phyloP scores from a whole-genome alignment of 768 basidiomycete species.

The Leccinum imitatum region DNA sequence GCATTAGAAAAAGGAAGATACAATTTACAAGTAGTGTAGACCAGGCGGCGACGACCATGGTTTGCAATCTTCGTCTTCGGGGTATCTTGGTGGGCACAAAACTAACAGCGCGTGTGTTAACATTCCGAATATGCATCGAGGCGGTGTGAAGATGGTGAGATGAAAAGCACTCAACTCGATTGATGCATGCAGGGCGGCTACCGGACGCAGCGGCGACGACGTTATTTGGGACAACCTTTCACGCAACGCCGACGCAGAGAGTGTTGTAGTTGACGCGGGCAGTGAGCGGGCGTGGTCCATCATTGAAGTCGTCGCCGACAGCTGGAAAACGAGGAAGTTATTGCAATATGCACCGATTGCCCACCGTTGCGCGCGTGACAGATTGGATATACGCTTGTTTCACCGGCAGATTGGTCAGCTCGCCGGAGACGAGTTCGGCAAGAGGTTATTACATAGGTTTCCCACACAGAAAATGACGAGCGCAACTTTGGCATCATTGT shows the following conservation, averaged over 20 bases:
- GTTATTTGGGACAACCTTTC: conserved; percentile 61
- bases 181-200: conserved; percentile 66
- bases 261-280: conserved; percentile 42
- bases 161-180: conserved; percentile 56
- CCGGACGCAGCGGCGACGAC: conserved; percentile 57
- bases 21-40: conserved; percentile 75
- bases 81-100: conserved; percentile 90
- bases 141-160: neutral
- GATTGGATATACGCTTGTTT: neutral
- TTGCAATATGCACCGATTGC: neutral
- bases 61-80: conserved; percentile 82
- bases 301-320: conserved; percentile 6
- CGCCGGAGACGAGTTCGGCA: too few species aligned
- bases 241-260: conserved; percentile 63
- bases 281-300: conserved; percentile 37
- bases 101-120: conserved; percentile 35
- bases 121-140: neutral
- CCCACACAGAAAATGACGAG: too few species aligned
- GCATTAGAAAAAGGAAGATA: conserved; percentile 66
- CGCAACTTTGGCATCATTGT: too few species aligned
- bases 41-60: conserved; percentile 85
- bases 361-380: neutral
- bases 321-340: neutral
- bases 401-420: neutral
- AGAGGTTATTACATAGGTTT: too few species aligned